Percentiles rank a stretch among this genome's conserved stretches.
phyloP scores from a whole-genome alignment of 495 filamentous ascomycete genomes.

The Filosporella fistucella region DNA sequence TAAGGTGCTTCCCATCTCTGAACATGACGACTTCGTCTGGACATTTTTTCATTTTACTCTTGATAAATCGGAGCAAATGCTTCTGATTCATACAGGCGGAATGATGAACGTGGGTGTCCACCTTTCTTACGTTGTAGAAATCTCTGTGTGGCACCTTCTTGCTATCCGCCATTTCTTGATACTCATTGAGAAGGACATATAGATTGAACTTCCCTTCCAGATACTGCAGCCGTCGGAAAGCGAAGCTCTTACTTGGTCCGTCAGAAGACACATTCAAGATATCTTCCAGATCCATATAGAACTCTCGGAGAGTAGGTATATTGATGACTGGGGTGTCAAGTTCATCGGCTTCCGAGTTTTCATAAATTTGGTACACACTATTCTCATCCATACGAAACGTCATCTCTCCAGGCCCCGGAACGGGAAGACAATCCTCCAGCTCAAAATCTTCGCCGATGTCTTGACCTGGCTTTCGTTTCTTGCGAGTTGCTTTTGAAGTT shows the following conservation, averaged over 20 bases:
- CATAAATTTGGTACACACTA: conserved; percentile 89
- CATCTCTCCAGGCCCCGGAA: conserved; percentile 66
- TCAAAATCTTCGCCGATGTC: conserved; percentile 91
- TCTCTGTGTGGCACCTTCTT: conserved; percentile 96
- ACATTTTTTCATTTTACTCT: conserved; percentile 98
- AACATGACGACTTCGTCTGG: conserved; percentile 91
- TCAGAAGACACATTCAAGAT: conserved; percentile 83
- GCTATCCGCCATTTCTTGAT: conserved; percentile 95
- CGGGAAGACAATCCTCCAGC: conserved; percentile 66
- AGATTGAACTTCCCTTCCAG: conserved; percentile 95
- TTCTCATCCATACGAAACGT: conserved; percentile 72
- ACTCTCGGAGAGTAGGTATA: conserved; percentile 87
- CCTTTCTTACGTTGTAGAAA: conserved; percentile 98
- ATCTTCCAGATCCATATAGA: conserved; percentile 90
- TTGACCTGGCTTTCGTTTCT: conserved; percentile 79
- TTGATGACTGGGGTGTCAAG: conserved; percentile 63
- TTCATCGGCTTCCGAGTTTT: conserved; percentile 56
- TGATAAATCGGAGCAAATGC: conserved; percentile 95
- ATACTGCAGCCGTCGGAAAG: conserved; percentile 89
- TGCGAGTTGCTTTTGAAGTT: conserved; percentile 30
- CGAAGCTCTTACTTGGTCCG: conserved; percentile 94
- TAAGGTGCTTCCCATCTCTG: conserved; percentile 89
- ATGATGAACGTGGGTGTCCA: conserved; percentile 98
- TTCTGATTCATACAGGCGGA: conserved; percentile 99
- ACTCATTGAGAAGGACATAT: conserved; percentile 87